Conservation (phyloP, 2,329 filamentous ascomycete species). For the Aspergillus chevalieri region DNA sequence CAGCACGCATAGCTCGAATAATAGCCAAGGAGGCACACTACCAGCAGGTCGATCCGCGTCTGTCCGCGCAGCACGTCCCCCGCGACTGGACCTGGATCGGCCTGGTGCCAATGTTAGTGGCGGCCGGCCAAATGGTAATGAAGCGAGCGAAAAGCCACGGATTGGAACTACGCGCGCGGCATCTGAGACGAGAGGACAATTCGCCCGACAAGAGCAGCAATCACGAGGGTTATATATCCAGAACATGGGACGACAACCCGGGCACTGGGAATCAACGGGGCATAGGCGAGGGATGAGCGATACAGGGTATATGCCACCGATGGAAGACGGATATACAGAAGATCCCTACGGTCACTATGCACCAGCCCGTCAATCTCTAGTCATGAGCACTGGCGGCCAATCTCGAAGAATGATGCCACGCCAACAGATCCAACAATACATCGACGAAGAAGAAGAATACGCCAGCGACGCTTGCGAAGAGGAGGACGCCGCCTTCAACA, state of each 20-base stretch:
- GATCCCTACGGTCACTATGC: slow-evolving; percentile 63
- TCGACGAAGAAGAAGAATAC: slow-evolving; percentile 74
- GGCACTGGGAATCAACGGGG: slow-evolving; percentile 26
- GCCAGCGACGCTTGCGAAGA: slow-evolving; percentile 65
- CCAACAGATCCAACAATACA: slow-evolving; percentile 53
- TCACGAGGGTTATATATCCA: slow-evolving; percentile 16
- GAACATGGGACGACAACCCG: slow-evolving; percentile 21
- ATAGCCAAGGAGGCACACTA: slow-evolving; percentile 20
- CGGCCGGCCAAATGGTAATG: slow-evolving; percentile 26
- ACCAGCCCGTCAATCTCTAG: slow-evolving; percentile 42
- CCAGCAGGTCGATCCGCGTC: slow-evolving; percentile 43
- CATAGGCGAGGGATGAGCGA: slow-evolving; percentile 29
- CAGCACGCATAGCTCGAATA: slow-evolving; percentile 20
- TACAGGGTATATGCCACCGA: slow-evolving; percentile 18
- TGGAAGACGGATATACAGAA: slow-evolving; percentile 32
- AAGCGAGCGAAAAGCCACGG: slow-evolving; percentile 33
- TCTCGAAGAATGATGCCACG: slow-evolving; percentile 12
- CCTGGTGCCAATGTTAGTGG: slow-evolving; percentile 30
- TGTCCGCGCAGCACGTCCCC: slow-evolving; percentile 42
- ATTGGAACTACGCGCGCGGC: slow-evolving; percentile 45
- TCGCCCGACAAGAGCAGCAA: slow-evolving; percentile 25
- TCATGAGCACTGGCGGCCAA: slow-evolving; percentile 30
- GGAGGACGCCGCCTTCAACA: slow-evolving; percentile 55
- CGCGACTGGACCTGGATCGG: slow-evolving; percentile 38
- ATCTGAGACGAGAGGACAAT: slow-evolving; percentile 46